Percentiles rank a stretch among this genome's conserved stretches.
Conservation (phyloP, 805 yeast species). For the Cyberlindnera misumaiensis region DNA sequence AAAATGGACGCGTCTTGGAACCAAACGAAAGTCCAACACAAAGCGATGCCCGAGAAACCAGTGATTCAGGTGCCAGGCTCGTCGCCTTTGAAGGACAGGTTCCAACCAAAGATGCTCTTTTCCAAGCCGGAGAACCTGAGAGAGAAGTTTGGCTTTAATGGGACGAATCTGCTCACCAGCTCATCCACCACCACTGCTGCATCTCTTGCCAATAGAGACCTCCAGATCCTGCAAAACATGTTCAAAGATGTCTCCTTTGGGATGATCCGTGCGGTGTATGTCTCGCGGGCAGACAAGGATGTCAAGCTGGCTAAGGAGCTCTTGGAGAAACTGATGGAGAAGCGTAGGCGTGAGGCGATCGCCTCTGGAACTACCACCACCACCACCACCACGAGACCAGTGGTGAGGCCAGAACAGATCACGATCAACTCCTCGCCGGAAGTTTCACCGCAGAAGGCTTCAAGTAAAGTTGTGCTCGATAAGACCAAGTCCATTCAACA, state of each 20-base stretch:
- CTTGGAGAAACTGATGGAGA: slow-evolving; percentile 25
- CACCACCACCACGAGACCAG: background rate
- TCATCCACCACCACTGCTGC: slow-evolving; percentile 5
- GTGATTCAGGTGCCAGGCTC: slow-evolving; percentile 46
- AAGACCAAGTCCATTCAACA: slow-evolving; percentile 31
- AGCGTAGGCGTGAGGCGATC: slow-evolving; percentile 18
- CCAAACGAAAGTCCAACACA: no score
- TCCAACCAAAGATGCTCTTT: slow-evolving; percentile 14
- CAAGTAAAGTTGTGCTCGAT: slow-evolving; percentile 29
- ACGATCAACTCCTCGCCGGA: slow-evolving; percentile 23
- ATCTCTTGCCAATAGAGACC: slow-evolving; percentile 14
- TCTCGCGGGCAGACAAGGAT: slow-evolving; percentile 29
- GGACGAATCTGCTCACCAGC: slow-evolving; percentile 17
- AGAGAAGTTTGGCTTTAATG: slow-evolving; percentile 37
- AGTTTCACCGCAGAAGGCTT: slow-evolving; percentile 24
- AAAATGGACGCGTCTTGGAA: no score
- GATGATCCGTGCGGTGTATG: slow-evolving; percentile 32
- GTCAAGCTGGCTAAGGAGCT: slow-evolving; percentile 28
- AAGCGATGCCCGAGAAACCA: slow-evolving; percentile 13
- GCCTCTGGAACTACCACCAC: background rate
- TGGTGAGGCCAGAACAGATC: slow-evolving; percentile 5
- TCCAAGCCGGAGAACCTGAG: slow-evolving; percentile 21
- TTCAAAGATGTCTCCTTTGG: slow-evolving; percentile 29
- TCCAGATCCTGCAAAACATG: slow-evolving; percentile 21
- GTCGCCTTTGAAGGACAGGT: slow-evolving; percentile 30